Base-by-base conservation (phyloP, 495 filamentous ascomycete species). In the Tetracladium marchalianum region DNA sequence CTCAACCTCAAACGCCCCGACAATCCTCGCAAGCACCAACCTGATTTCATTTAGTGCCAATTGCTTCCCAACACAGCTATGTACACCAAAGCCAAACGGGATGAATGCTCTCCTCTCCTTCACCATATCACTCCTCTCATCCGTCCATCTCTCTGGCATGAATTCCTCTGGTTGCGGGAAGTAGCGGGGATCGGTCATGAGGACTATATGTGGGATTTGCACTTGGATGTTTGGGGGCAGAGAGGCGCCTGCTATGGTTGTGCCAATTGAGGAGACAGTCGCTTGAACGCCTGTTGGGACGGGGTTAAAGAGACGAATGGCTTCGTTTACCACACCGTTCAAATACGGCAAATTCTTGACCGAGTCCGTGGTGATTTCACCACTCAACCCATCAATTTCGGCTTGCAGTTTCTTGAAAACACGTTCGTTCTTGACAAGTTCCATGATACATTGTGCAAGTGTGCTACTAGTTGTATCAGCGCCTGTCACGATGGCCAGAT, bases 141-240 rank as follows among this genome's bases (percentile, higher is more conserved):
- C 46, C 34, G 59, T 68, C 72, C 74, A 80, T 31, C 78, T 63
- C 55, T 78, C 75, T 0, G 77, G 77, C 36, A 77, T 57, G 49
- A 71, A 79, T 0, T 67, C 59, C 7, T 60, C 35, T 0, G 68
- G 57, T 5, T 52, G 35, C 4, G 56, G 55, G 56, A 67, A 75
- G 35, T 61, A 68, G 27, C 49, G 46, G 58, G 64, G 62, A 62
- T 68, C 58, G 11, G 68, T 59, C 2, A 53, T 51, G 15, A 73
- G 59, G 12, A 58, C 55, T 32, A 67, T 66, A 15, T 53, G 47
- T 2, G 43, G 56, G 10, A 49, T 15, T 8, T 54, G 41, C 7
- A 61, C 60, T 16, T 56, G 59, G 4, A 56, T 60, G 7, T 64
- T 55, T 9, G 71, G 70, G 0, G 75, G 75, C n/a, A 78, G 68